Base-by-base conservation (phyloP, 805 yeast species). In the Lachancea lanzarotensis region DNA sequence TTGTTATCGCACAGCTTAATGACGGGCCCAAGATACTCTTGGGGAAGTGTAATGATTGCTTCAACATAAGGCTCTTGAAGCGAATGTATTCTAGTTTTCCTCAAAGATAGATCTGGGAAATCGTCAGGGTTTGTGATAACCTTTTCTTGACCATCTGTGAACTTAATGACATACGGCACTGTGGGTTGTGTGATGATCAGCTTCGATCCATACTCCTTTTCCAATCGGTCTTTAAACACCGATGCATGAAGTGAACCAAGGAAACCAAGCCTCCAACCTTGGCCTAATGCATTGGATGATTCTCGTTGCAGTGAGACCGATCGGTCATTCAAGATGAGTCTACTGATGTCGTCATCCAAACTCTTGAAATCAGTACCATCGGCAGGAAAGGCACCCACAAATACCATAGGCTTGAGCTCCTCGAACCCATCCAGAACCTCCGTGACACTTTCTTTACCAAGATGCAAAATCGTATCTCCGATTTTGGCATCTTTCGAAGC, bases 381-480 rank as follows among this genome's bases (percentile, higher is more conserved):
- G 0, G 96, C 93, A 0, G 98, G 98, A 55, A 88, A 91, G 0
- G 98, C 98, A 12, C 98, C 98, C 40, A 91, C 95, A 62, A 91
- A 93, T 8, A 91, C 98, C 98, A 93, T 93, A 1, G 98, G 96
- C 63, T 93, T 90, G 1, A 95, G 90, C 56, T 88, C 96, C 65
- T 90, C 97, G 63, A 91, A 93, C 1, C 98, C 98, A 1, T 95
- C 96, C 20, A 91, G 71, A 1, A 96, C 82, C 50, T 81, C 86
- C 2, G 84, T 80, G 34, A 72, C 73, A n/a, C 49, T 40, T 29
- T 72, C 73, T 18, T 65, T 59, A 3, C 83, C 84, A 11, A 70
- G 68, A 45, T 76, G 79, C 74, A 79, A 78, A 51, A 88, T 75
- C 0, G 98, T 91, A 60, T 91, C 98, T 29, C 98, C 98, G 46